These are phyloP conservation scores for Microdochium paspali DNA, from an alignment of 2,329 filamentous ascomycete genomes.

Conservation along the genomic window DNA sequence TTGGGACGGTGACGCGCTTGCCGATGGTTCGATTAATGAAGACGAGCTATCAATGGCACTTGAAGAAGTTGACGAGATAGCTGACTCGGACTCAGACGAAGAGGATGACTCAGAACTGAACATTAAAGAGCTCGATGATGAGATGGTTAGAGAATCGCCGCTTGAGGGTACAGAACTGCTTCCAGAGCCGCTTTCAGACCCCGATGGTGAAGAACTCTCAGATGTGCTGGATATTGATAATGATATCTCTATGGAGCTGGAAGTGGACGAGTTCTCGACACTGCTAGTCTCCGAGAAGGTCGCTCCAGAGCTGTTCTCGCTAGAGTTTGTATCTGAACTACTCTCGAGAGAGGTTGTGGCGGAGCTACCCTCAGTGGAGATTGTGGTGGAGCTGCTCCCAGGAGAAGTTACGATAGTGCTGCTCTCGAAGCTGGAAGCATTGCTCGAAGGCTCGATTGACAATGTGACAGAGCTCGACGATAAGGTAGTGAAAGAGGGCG, in stretches of 20 bases:
- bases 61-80: neutral
- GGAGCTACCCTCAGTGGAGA: neutral
- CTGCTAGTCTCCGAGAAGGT: neutral
- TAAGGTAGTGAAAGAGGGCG: neutral
- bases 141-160: neutral
- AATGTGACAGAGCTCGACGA: too few species aligned
- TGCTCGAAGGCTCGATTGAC: too few species aligned
- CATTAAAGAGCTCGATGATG: neutral
- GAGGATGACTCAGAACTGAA: too few species aligned
- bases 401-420: too few species aligned
- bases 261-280: neutral
- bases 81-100: too few species aligned
- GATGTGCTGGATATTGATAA: neutral
- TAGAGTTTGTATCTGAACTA: neutral
- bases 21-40: neutral
- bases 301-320: neutral
- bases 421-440: too few species aligned
- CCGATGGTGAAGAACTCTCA: too few species aligned
- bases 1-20: too few species aligned
- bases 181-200: too few species aligned
- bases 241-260: neutral
- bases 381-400: neutral
- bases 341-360: neutral
- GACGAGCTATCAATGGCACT: neutral
- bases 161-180: too few species aligned